Base-by-base conservation (phyloP, 148 eudicot genomes). In the Mesembryanthemum crystallinum region DNA sequence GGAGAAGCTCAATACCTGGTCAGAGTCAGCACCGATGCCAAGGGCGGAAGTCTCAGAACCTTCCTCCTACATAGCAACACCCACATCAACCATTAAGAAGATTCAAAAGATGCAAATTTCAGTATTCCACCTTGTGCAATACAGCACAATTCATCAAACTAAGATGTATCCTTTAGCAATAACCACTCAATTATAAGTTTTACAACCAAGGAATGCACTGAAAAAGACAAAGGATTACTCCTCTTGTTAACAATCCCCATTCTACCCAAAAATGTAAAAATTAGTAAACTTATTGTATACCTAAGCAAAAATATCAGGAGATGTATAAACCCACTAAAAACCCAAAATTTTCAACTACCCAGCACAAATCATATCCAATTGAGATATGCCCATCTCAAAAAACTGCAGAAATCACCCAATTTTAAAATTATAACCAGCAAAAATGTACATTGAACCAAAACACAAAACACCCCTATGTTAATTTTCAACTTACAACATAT, bases 11-110 rank as follows among this genome's bases (percentile, higher is more conserved):
- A 37, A 45, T 79, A 83, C 88, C 88, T 86, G 73, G 11, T 79
- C 79, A 70, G 82, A 60, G 21, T 86, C 88, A 55, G 75, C 83
- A 59, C 77, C 79, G 32, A 86, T 76, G 79, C 81, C 54, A 76
- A 86, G 75, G 42, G 72, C n/a, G 7, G 84, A 76, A 78, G 88
- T 76, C 42, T 55, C 76, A 15, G 80, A 55, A 67, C 42, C 81
- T 32, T 58, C 82, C 25, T 20, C 84, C 81, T 77, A 67, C 69
- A 67, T 23, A 66, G 75, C 29, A 76, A 67, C 54, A 73, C 33
- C 45, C 74, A 30, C 0, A 68, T 52, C n/a, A 67, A 32, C 23
- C 65, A 51, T 76, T 32, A 43, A 25, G 5, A 37, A 30, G n/a
- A 69, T 2, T 2, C 3, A 35, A 64, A 66, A 57, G 14, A 15